These are phyloP conservation scores for Wickerhamomyces sydowiorum DNA, from an alignment of 805 yeast species.

Conservation along the genomic window DNA sequence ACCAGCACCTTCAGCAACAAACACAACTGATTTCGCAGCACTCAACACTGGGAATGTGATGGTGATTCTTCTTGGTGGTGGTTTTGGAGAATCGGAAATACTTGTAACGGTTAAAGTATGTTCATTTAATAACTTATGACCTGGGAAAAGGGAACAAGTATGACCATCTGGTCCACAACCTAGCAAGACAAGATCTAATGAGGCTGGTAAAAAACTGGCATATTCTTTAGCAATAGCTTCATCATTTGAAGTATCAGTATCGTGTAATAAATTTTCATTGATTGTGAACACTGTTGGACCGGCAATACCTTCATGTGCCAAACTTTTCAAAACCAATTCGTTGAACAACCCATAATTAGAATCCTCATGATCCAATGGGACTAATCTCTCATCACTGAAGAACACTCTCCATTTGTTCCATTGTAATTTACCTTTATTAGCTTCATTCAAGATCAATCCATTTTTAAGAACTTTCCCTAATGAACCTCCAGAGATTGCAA, in stretches of 20 bases:
- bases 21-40: constrained; percentile 45
- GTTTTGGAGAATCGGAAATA: constrained; percentile 84
- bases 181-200: constrained; percentile 60
- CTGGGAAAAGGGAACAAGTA: constrained; percentile 90
- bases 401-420: constrained; percentile 79
- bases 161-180: constrained; percentile 98
- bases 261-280: constrained; percentile 53
- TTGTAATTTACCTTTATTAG: constrained; percentile 37
- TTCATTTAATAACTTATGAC: constrained; percentile 62
- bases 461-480: constrained; percentile 61
- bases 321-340: constrained; percentile 35
- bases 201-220: constrained; percentile 47
- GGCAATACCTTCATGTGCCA: constrained; percentile 27
- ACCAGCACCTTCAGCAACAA: constrained; percentile 86
- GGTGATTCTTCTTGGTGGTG: constrained; percentile 89
- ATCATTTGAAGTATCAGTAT: constrained; percentile 43
- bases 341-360: constrained; percentile 83
- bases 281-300: constrained; percentile 64
- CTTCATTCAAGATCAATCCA: constrained; percentile 58
- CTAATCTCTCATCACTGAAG: constrained; percentile 89
- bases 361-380: constrained; percentile 74
- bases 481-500: constrained; percentile 92
- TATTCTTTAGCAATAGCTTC: constrained; percentile 57
- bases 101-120: constrained; percentile 46
- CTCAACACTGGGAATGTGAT: constrained; percentile 74